phyloP scores from a whole-genome alignment of 2,329 filamentous ascomycete genomes.

The Albophoma yamanashiensis region DNA sequence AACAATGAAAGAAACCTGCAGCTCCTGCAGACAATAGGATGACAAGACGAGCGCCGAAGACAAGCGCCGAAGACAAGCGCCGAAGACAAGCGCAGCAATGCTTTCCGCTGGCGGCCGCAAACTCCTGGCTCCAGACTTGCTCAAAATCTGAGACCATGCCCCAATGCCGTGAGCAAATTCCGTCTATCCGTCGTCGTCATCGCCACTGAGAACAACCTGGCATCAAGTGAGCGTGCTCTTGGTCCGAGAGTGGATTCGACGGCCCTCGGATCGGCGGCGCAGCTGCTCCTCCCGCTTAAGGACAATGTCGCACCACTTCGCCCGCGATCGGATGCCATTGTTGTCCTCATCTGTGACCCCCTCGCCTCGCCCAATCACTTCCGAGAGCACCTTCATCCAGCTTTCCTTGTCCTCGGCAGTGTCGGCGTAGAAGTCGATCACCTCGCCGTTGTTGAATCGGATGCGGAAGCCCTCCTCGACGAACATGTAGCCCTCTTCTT shows the following conservation, averaged over 20 bases:
- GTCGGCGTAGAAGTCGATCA: constrained; percentile 98
- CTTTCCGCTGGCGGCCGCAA: neutral
- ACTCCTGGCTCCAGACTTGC: neutral
- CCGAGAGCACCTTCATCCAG: constrained; percentile 84
- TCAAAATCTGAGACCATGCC: neutral
- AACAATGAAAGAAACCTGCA: neutral
- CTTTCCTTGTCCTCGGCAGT: constrained; percentile 77
- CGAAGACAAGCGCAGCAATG: neutral
- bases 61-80: neutral
- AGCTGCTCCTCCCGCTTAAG: constrained; percentile 52
- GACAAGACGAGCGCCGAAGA: neutral
- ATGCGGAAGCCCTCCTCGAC: constrained; percentile 98
- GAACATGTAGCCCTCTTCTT: constrained; percentile 99
- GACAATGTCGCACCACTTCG: constrained; percentile 59
- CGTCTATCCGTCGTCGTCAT: neutral
- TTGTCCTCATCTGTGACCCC: constrained; percentile 35
- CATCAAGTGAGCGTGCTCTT: constrained; percentile 45
- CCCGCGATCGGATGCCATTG: constrained; percentile 30
- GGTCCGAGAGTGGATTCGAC: constrained; percentile 42
- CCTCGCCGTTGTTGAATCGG: constrained; percentile 93
- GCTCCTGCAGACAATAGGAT: neutral
- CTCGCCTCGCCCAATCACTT: constrained; percentile 51
- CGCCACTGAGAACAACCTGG: neutral
- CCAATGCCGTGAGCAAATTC: neutral
- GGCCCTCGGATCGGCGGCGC: constrained; percentile 41